Conservation (phyloP, 495 filamentous ascomycete species). For the Symbiotaphrina buchneri region DNA sequence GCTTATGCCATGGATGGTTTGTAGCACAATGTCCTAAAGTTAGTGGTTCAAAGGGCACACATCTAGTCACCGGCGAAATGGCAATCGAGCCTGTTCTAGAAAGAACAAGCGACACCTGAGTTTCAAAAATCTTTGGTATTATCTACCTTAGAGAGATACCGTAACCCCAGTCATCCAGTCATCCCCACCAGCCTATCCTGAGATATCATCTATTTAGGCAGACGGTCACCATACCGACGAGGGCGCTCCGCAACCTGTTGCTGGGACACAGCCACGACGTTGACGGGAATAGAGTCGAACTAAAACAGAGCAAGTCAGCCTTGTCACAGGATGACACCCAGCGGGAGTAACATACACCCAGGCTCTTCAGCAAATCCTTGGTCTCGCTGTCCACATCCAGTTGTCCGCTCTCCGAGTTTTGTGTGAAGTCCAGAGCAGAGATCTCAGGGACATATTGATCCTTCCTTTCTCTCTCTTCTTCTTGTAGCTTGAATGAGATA, state of each 20-base stretch:
- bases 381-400: conserved; percentile 92
- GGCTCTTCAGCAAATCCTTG: conserved; percentile 93
- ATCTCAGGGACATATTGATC: conserved; percentile 99
- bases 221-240: conserved; percentile 35
- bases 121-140: no score
- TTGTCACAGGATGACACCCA: background rate
- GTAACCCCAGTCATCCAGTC: background rate
- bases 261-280: conserved; percentile 71
- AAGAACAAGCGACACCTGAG: background rate
- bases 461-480: conserved; percentile 99
- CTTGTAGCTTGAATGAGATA: conserved; percentile 99
- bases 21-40: no score
- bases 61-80: no score
- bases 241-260: conserved; percentile 66
- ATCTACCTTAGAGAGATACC: conserved; percentile 18
- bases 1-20: no score
- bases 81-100: conserved; percentile 4
- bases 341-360: conserved; percentile 50
- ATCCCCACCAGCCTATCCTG: conserved; percentile 9
- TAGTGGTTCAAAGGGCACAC: no score
- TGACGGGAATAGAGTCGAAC: conserved; percentile 96
- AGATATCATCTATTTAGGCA: conserved; percentile 19
- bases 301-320: conserved; percentile 14
- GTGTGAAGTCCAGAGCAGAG: conserved; percentile 90
- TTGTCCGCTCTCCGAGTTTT: conserved; percentile 72